These are phyloP conservation scores for Phytophthora sojae DNA, from an alignment of 352 stramenopile genomes.

Conservation along the genomic window DNA sequence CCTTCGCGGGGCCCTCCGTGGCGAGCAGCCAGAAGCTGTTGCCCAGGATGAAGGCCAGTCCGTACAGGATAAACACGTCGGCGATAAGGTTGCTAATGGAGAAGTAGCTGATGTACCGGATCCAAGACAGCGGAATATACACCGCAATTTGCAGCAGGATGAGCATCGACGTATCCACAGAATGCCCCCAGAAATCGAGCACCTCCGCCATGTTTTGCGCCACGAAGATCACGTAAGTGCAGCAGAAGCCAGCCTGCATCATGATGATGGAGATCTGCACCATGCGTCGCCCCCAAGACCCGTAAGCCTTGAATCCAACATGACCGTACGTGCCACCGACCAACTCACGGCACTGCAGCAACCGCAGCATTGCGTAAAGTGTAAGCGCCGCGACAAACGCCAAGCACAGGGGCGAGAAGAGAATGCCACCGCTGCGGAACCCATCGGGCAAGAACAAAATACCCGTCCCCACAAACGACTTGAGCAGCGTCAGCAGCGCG, in stretches of 20 bases:
- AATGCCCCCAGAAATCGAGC: conserved; percentile 58
- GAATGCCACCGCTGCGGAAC: conserved; percentile 73
- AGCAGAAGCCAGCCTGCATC: conserved; percentile 88
- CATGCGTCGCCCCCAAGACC: conserved; percentile 71
- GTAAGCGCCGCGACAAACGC: conserved; percentile 70
- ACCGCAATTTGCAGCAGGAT: conserved; percentile 79
- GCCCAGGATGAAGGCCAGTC: conserved; percentile 74
- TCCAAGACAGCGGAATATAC: conserved; percentile 85
- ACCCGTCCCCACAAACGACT: conserved; percentile 84
- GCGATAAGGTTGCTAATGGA: conserved; percentile 86
- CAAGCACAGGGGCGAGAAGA: conserved; percentile 80
- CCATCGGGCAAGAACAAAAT: conserved; percentile 83
- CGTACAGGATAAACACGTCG: conserved; percentile 87
- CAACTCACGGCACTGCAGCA: conserved; percentile 73
- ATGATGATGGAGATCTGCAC: conserved; percentile 87
- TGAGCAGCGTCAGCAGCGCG: conserved; percentile 78
- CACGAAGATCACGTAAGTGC: conserved; percentile 88
- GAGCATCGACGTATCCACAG: conserved; percentile 56
- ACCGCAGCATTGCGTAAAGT: conserved; percentile 77
- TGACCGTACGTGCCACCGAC: conserved; percentile 84
- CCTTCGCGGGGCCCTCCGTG: conserved; percentile 48
- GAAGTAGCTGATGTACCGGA: conserved; percentile 90
- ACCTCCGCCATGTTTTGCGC: conserved; percentile 83
- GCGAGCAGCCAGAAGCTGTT: conserved; percentile 75
- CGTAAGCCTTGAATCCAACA: conserved; percentile 73